phyloP scores from a whole-genome alignment of 2,329 filamentous ascomycete species.

The Hypoxylon sp. region DNA sequence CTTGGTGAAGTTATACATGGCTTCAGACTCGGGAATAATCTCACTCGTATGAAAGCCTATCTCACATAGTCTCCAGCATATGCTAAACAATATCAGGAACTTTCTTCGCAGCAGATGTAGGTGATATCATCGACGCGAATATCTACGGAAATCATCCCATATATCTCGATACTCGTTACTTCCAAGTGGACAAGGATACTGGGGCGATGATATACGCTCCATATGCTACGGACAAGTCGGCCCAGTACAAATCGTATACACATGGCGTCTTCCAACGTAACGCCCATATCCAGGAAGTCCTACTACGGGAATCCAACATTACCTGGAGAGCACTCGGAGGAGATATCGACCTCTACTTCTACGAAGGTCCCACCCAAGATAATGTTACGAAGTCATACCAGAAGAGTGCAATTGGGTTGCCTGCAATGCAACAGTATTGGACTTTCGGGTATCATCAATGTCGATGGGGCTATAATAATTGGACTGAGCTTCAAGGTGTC shows the following conservation, averaged over 20 bases:
- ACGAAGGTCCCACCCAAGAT: conserved; percentile 77
- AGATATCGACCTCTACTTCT: conserved; percentile 84
- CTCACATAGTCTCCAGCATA: conserved; percentile 13
- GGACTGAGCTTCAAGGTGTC: conserved; percentile 76
- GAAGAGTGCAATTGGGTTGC: conserved; percentile 75
- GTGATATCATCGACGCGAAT: conserved; percentile 75
- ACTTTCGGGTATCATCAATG: conserved; percentile 88
- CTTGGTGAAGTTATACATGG: conserved; percentile 81
- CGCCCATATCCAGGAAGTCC: conserved; percentile 80
- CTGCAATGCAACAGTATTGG: conserved; percentile 86
- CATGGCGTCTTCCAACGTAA: conserved; percentile 86
- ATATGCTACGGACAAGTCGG: conserved; percentile 66
- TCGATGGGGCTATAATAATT: conserved; percentile 85
- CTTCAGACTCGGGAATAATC: conserved; percentile 79
- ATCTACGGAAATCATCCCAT: conserved; percentile 84
- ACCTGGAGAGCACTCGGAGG: conserved; percentile 84
- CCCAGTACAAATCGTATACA: conserved; percentile 75
- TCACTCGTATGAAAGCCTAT: conserved; percentile 66
- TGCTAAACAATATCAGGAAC: conserved; percentile 55
- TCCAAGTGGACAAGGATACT: conserved; percentile 65
- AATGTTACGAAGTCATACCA: conserved; percentile 81
- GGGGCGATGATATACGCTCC: conserved; percentile 68
- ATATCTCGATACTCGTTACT: conserved; percentile 86
- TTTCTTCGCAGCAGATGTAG: conserved; percentile 76
- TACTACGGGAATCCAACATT: conserved; percentile 74